These are phyloP conservation scores for Trifolium dubium DNA, from an alignment of 306 rosid species.

Conservation along the genomic window DNA sequence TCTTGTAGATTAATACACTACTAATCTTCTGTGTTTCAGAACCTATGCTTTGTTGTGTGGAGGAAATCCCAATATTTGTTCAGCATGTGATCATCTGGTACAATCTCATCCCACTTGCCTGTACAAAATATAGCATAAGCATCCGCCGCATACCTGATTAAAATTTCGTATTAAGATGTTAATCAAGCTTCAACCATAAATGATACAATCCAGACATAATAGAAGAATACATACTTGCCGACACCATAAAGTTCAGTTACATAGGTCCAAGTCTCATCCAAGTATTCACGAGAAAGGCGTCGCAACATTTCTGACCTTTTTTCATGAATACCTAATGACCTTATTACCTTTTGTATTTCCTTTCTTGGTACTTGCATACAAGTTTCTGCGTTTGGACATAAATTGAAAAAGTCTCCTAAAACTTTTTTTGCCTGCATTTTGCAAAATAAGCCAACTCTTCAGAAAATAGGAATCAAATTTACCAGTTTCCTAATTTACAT, in stretches of 20 bases:
- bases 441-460: constrained; percentile 18
- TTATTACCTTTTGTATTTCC: constrained; percentile 55
- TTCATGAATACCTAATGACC: constrained; percentile 57
- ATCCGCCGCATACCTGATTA: background rate
- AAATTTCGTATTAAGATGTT: too few relatives aligned
- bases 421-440: constrained; percentile 52
- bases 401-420: constrained; percentile 49
- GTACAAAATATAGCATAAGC: background rate
- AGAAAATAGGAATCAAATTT: background rate
- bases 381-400: constrained; percentile 74
- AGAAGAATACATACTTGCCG: background rate
- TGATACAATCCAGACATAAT: too few relatives aligned
- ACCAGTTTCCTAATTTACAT: too few relatives aligned
- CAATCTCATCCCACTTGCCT: background rate
- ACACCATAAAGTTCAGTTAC: background rate
- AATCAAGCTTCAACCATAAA: too few relatives aligned
- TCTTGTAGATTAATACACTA: too few relatives aligned
- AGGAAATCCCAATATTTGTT: too few relatives aligned
- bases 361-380: constrained; percentile 49
- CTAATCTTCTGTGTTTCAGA: too few relatives aligned
- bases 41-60: too few relatives aligned
- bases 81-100: too few relatives aligned
- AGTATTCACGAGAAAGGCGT: constrained; percentile 58
- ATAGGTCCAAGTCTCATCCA: background rate
- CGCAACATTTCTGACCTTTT: constrained; percentile 58